Percentiles rank a stretch among this genome's conserved stretches.
phyloP scores from a whole-genome alignment of 2,329 filamentous ascomycete species.

The Rutstroemia sp. region DNA sequence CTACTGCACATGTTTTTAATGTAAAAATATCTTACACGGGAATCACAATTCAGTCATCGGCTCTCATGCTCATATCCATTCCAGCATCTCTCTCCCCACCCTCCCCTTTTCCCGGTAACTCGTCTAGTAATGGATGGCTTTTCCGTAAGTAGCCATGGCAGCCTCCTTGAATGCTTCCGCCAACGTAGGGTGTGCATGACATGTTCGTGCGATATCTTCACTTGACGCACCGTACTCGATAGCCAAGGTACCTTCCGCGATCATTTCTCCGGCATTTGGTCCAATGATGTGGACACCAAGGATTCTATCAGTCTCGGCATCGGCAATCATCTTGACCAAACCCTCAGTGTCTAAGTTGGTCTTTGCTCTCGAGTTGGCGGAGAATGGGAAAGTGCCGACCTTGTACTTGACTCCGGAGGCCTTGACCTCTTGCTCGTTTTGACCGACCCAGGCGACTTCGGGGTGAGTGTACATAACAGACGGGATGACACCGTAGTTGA shows the following conservation, averaged over 20 bases:
- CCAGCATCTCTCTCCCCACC: background rate
- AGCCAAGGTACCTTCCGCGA: constrained; percentile 91
- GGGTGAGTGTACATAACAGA: constrained; percentile 99
- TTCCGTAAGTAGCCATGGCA: constrained; percentile 92
- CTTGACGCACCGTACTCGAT: constrained; percentile 93
- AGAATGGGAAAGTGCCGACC: constrained; percentile 91
- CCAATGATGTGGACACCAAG: constrained; percentile 96
- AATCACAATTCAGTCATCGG: constrained; percentile 12
- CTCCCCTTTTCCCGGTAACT: background rate
- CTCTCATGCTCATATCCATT: background rate
- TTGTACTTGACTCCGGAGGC: constrained; percentile 84
- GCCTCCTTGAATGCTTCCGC: constrained; percentile 99
- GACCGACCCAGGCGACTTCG: constrained; percentile 96
- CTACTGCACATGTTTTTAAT: constrained; percentile 16
- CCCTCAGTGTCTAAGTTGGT: constrained; percentile 96
- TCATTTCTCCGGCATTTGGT: constrained; percentile 96
- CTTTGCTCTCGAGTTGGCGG: constrained; percentile 96
- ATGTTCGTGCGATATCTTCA: constrained; percentile 91
- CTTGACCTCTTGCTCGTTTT: constrained; percentile 96
- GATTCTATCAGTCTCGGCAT: constrained; percentile 93
- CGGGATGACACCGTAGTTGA: constrained; percentile 97
- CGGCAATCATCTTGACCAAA: constrained; percentile 92
- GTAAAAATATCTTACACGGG: constrained; percentile 27
- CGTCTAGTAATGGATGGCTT: constrained; percentile 87
- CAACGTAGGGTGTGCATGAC: constrained; percentile 82